These are phyloP conservation scores for Saccharomycopsis malanga DNA, from an alignment of 805 yeast species.

Conservation along the genomic window DNA sequence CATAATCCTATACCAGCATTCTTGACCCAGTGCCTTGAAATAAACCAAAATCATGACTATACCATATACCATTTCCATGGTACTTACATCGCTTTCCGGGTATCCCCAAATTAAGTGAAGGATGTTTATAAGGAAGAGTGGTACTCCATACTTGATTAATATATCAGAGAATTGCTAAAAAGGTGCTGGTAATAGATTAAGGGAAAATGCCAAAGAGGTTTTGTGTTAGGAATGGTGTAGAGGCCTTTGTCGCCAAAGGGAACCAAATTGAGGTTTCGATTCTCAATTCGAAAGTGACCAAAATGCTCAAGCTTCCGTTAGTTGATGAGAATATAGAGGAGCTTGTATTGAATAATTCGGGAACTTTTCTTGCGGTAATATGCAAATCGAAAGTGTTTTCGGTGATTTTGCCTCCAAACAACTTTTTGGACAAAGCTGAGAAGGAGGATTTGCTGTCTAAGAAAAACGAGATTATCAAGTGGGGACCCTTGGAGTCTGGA, in stretches of 20 bases:
- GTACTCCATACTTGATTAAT: too few species aligned
- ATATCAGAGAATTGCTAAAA: too few species aligned
- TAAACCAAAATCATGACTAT: too few species aligned
- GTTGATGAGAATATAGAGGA: conserved; percentile 30
- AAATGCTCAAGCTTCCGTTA: conserved; percentile 23
- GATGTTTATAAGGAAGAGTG: too few species aligned
- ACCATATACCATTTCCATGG: too few species aligned
- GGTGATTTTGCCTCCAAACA: conserved; percentile 28
- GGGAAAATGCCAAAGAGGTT: conserved; percentile 4
- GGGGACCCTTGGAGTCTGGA: too few species aligned
- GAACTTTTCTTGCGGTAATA: conserved; percentile 37
- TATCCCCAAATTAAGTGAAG: too few species aligned
- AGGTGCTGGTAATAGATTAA: too few species aligned
- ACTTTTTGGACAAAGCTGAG: neutral
- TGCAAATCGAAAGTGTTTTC: conserved; percentile 30
- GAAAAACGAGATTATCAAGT: neutral
- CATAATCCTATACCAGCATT: too few species aligned
- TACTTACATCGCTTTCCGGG: too few species aligned
- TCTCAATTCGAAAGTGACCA: conserved; percentile 14
- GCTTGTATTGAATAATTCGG: conserved; percentile 35
- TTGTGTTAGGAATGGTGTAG: conserved; percentile 16
- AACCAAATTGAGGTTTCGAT: conserved; percentile 18
- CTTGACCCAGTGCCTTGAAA: too few species aligned
- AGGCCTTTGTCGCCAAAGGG: conserved; percentile 31
- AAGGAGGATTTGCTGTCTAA: neutral